Evolutionary conservation across 805 yeast species (phyloP).

Genomic region (Starmerella apicola): DNA sequence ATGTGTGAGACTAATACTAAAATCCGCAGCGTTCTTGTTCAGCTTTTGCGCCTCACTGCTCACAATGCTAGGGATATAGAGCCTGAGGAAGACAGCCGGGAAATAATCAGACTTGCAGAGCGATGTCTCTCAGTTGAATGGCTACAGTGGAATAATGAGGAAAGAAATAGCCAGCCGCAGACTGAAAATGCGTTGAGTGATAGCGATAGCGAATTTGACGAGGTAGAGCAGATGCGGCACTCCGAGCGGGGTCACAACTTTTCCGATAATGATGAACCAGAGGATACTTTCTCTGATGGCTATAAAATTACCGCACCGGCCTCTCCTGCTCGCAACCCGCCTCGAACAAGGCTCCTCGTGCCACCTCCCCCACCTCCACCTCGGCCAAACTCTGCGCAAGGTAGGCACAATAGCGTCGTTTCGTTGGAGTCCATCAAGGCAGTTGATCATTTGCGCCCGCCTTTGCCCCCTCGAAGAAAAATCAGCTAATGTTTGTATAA

Average conservation of each 20-base stretch:
- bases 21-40: constrained; percentile 42
- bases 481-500: constrained; percentile 1
- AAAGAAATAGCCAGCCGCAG: too few relatives aligned
- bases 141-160: constrained; percentile 9
- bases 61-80: constrained; percentile 7
- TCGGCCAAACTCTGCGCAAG: background rate
- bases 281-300: too few relatives aligned
- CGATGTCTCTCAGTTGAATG: constrained; percentile 17
- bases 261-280: too few relatives aligned
- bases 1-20: constrained; percentile 38
- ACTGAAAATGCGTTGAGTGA: too few relatives aligned
- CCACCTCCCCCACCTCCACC: constrained; percentile 8
- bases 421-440: constrained; percentile 7
- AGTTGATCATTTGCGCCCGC: constrained; percentile 12
- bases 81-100: constrained; percentile 1
- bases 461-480: constrained; percentile 10
- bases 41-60: constrained; percentile 30
- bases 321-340: background rate
- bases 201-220: too few relatives aligned
- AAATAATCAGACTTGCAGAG: constrained; percentile 14
- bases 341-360: background rate
- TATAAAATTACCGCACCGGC: too few relatives aligned
- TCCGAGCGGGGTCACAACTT: too few relatives aligned
- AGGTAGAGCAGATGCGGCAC: too few relatives aligned
- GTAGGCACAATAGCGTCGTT: constrained; percentile 6